Percentiles rank a stretch among this genome's conserved stretches.
These are phyloP conservation scores for Aureobasidium melanogenum DNA, from an alignment of 2,329 filamentous ascomycete species.

Conservation along the genomic window DNA sequence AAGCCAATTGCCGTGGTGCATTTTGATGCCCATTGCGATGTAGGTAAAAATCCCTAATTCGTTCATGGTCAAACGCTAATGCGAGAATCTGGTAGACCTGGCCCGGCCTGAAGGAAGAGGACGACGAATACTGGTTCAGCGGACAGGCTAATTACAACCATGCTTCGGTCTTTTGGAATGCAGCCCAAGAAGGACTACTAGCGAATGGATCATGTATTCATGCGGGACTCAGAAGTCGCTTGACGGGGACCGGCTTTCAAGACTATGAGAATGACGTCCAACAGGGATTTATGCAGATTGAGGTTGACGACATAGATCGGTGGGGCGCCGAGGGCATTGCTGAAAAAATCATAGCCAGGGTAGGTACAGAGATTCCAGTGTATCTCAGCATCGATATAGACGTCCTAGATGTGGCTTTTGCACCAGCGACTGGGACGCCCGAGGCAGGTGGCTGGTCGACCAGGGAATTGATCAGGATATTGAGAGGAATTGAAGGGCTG, in stretches of 20 bases:
- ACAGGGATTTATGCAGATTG: constrained; percentile 72
- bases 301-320: constrained; percentile 78
- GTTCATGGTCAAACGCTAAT: background rate
- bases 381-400: constrained; percentile 81
- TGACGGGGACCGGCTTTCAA: constrained; percentile 51
- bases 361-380: constrained; percentile 54
- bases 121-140: constrained; percentile 67
- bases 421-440: constrained; percentile 68
- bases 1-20: constrained; percentile 40
- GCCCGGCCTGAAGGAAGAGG: constrained; percentile 70
- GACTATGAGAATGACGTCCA: constrained; percentile 62
- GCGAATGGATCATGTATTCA: constrained; percentile 68
- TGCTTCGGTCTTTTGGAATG: constrained; percentile 86
- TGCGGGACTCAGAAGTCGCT: constrained; percentile 70
- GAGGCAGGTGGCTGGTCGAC: constrained; percentile 90
- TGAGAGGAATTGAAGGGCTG: constrained; percentile 70
- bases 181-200: constrained; percentile 69
- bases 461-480: constrained; percentile 72
- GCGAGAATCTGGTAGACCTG: background rate
- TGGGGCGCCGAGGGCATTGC: constrained; percentile 64
- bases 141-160: constrained; percentile 73
- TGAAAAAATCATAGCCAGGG: constrained; percentile 55
- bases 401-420: constrained; percentile 63
- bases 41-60: background rate
- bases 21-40: constrained; percentile 58